Percentiles rank a stretch among this genome's conserved stretches.
Conservation (phyloP, 1,284 basidiomycete genomes). For the Sphagnurus paluster region DNA sequence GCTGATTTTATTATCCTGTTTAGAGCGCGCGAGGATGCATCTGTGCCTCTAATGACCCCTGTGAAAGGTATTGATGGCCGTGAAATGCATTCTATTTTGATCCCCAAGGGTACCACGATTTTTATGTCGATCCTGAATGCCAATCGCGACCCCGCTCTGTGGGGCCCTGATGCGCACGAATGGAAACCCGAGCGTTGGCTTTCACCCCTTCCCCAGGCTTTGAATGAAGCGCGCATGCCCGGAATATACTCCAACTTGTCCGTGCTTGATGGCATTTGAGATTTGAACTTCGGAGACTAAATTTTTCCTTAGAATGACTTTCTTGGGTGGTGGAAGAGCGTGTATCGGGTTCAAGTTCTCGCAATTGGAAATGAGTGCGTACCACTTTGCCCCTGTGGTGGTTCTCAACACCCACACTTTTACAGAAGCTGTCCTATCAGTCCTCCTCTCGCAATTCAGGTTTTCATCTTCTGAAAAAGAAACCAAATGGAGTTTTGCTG, state of each 20-base stretch:
- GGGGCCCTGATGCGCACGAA: too few relatives aligned
- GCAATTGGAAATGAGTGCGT: conserved; percentile 28
- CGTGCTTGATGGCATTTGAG: too few relatives aligned
- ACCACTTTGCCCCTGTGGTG: background rate
- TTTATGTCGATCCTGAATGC: background rate
- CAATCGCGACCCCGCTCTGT: too few relatives aligned
- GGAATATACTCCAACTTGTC: too few relatives aligned
- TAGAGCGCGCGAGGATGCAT: background rate
- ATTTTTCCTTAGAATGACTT: too few relatives aligned
- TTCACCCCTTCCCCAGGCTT: too few relatives aligned
- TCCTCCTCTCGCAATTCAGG: conserved; percentile 24
- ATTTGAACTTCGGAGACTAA: too few relatives aligned
- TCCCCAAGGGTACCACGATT: background rate
- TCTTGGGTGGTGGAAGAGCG: too few relatives aligned
- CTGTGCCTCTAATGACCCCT: background rate
- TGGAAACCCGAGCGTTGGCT: too few relatives aligned
- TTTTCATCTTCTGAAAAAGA: conserved; percentile 23
- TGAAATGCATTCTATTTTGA: background rate
- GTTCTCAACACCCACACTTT: background rate
- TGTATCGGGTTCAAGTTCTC: too few relatives aligned
- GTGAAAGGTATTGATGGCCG: conserved; percentile 1
- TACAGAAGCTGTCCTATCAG: conserved; percentile 24
- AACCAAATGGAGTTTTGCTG: conserved; percentile 26
- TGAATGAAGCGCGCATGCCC: too few relatives aligned
- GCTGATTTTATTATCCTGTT: too few relatives aligned